These are phyloP conservation scores for Conticribra weissflogii DNA, from an alignment of 108 stramenopile genomes.

Conservation along the genomic window DNA sequence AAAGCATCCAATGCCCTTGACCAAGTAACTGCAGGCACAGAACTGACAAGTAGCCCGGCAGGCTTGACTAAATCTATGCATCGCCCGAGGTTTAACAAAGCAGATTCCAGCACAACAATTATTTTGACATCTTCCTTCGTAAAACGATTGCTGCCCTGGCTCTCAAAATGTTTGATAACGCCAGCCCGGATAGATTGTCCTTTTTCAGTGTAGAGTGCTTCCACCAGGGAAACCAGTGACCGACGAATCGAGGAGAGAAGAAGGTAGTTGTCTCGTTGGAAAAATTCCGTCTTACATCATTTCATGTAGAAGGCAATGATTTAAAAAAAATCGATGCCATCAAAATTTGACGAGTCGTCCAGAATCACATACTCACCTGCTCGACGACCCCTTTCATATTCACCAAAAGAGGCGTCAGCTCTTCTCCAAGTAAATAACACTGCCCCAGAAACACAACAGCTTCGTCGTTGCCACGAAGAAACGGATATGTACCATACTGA, in stretches of 20 bases:
- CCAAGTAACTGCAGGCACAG: constrained; percentile 66
- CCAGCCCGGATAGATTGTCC: constrained; percentile 47
- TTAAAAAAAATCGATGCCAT: background rate
- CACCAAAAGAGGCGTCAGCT: constrained; percentile 69
- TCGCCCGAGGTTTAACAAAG: constrained; percentile 68
- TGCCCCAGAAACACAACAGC: constrained; percentile 70
- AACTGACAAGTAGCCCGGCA: constrained; percentile 66
- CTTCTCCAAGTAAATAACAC: constrained; percentile 71
- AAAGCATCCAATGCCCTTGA: constrained; percentile 59
- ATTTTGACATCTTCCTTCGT: constrained; percentile 54
- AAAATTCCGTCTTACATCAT: constrained; percentile 66
- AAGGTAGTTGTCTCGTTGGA: constrained; percentile 83
- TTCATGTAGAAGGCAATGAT: background rate
- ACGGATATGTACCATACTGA: constrained; percentile 73
- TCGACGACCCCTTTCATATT: constrained; percentile 81
- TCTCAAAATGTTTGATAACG: constrained; percentile 41
- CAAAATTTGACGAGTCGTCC: background rate
- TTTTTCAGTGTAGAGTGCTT: constrained; percentile 66
- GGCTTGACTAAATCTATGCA: constrained; percentile 81
- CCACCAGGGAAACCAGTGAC: constrained; percentile 68
- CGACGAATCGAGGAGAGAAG: constrained; percentile 72
- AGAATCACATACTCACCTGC: constrained; percentile 48
- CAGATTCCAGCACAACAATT: constrained; percentile 75
- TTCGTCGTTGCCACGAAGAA: constrained; percentile 60
- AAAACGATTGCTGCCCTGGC: constrained; percentile 31